Percentiles rank a stretch among this genome's conserved stretches.
These are phyloP conservation scores for Tagetes patula DNA, from an alignment of 129 eudicot genomes.

Conservation along the genomic window DNA sequence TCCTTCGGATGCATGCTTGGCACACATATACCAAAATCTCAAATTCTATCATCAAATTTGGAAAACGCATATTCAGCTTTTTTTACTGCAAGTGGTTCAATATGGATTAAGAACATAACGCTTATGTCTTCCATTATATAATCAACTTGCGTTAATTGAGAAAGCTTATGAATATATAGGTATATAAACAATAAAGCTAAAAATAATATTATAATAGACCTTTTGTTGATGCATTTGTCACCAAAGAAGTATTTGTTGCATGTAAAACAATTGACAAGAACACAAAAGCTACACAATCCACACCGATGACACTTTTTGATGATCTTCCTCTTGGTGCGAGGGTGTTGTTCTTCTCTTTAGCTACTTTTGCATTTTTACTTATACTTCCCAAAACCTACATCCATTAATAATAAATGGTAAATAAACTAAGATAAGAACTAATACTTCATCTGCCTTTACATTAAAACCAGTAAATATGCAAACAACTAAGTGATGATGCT, in stretches of 20 bases:
- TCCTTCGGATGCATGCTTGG: background rate
- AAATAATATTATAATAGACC: too few species aligned
- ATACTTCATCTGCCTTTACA: too few species aligned
- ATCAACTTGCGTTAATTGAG: background rate
- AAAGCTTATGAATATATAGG: too few species aligned
- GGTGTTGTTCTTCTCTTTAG: constrained; percentile 34
- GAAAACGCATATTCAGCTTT: background rate
- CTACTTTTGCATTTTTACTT: constrained; percentile 13
- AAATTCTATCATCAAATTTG: too few species aligned
- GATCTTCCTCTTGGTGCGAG: too few species aligned
- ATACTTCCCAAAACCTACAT: constrained; percentile 25
- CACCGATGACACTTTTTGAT: constrained; percentile 46
- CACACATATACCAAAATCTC: background rate
- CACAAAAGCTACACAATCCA: background rate
- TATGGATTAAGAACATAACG: background rate
- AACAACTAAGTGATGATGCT: too few species aligned
- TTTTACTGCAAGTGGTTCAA: background rate
- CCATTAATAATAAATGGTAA: background rate
- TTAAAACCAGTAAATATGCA: too few species aligned
- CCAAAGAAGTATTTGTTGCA: background rate
- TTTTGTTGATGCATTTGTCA: too few species aligned
- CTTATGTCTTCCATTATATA: background rate
- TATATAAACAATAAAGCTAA: too few species aligned
- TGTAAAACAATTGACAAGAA: background rate
- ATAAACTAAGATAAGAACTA: background rate